Evolutionary conservation across 495 filamentous ascomycete species (phyloP).

Genomic region (Venustampulla echinocandica): DNA sequence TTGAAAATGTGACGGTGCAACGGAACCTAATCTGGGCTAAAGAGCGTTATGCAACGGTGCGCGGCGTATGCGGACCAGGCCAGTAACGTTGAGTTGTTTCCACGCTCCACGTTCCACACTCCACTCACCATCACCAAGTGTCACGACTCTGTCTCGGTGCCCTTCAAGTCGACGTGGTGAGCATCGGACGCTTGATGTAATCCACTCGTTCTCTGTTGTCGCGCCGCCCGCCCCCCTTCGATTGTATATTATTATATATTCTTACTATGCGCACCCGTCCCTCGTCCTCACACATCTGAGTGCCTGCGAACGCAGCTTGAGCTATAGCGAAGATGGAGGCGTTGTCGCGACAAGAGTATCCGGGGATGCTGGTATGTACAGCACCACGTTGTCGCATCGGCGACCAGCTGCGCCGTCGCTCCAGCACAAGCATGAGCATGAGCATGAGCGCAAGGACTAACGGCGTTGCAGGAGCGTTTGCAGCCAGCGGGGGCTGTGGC

Average conservation of each 20-base stretch:
- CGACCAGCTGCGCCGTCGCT: neutral
- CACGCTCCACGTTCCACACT: too few species aligned
- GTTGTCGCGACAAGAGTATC: slow-evolving; percentile 87
- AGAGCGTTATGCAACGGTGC: too few species aligned
- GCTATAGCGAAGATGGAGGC: slow-evolving; percentile 45
- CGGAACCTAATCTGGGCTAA: too few species aligned
- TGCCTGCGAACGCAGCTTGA: slow-evolving; percentile 5
- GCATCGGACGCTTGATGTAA: too few species aligned
- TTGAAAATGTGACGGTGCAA: too few species aligned
- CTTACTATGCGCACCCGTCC: slow-evolving; percentile 16
- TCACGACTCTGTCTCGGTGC: too few species aligned
- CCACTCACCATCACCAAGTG: too few species aligned
- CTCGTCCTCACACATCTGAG: slow-evolving; percentile 1
- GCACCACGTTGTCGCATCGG: slow-evolving; percentile 1
- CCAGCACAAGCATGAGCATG: too few species aligned
- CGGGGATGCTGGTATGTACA: slow-evolving; percentile 79
- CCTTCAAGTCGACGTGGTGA: too few species aligned
- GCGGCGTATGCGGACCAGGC: too few species aligned
- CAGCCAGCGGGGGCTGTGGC: slow-evolving; percentile 78
- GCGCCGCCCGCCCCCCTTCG: neutral
- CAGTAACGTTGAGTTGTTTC: too few species aligned
- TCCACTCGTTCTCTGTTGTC: neutral
- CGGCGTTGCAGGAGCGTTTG: slow-evolving; percentile 56
- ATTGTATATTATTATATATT: slow-evolving; percentile 1
- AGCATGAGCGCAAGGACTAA: slow-evolving; percentile 12